A percentile compares a stretch with the other conserved stretches of the same genome.
phyloP scores from a whole-genome alignment of 805 yeast genomes.

The Hanseniaspora mollemarum region DNA sequence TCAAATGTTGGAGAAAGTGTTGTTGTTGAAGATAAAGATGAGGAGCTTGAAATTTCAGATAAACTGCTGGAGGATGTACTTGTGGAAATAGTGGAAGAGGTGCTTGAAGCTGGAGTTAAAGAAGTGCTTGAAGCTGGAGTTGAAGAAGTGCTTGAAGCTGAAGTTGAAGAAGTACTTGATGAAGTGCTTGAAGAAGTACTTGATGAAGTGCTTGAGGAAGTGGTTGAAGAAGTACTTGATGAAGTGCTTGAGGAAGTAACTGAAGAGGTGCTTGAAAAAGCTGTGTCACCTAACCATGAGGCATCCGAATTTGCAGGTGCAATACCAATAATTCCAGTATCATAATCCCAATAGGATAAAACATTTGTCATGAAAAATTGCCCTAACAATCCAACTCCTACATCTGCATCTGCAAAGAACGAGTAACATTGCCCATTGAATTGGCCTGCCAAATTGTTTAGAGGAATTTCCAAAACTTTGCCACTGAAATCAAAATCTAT shows the following conservation, averaged over 20 bases:
- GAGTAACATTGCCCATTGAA: constrained; percentile 3
- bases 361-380: constrained; percentile 16
- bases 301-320: neutral
- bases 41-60: neutral
- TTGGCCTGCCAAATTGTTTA: constrained; percentile 14
- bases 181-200: constrained; percentile 48
- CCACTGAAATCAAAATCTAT: neutral
- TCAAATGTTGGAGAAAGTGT: neutral
- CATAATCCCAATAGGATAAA: constrained; percentile 14
- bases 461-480: constrained; percentile 2
- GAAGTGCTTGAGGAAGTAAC: constrained; percentile 28
- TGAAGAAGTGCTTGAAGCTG: neutral
- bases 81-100: neutral
- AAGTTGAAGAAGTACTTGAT: constrained; percentile 7
- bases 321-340: constrained; percentile 10
- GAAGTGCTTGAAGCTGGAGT: neutral
- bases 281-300: neutral
- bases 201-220: constrained; percentile 46
- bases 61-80: neutral
- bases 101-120: neutral
- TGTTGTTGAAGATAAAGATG: neutral
- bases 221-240: constrained; percentile 16
- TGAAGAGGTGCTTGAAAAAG: neutral
- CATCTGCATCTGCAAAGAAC: constrained; percentile 7
- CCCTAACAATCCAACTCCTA: constrained; percentile 11